Conservation (phyloP, 495 filamentous ascomycete genomes). For the Daldinia bambusicola region DNA sequence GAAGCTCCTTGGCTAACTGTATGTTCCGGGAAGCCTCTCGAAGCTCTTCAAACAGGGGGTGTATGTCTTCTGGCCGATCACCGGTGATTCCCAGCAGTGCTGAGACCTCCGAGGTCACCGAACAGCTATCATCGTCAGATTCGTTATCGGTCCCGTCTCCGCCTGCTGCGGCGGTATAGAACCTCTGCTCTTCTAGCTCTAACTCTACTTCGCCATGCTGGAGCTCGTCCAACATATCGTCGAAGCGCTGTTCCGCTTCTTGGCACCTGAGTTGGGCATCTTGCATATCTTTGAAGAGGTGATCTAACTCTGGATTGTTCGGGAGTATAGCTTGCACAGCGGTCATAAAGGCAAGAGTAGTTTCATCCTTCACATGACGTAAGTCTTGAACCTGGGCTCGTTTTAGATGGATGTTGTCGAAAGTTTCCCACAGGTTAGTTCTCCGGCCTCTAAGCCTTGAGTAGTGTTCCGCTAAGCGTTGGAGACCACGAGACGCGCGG, state of each 20-base stretch:
- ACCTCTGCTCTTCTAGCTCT: conserved; percentile 36
- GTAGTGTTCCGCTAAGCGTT: conserved; percentile 33
- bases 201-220: conserved; percentile 32
- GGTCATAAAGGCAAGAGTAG: conserved; percentile 44
- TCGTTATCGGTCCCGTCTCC: conserved; percentile 22
- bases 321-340: conserved; percentile 40
- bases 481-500: conserved; percentile 26
- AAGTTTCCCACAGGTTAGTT: conserved; percentile 31
- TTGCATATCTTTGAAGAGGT: conserved; percentile 44
- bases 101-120: conserved; percentile 37
- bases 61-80: conserved; percentile 43
- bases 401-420: conserved; percentile 36
- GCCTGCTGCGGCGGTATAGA: conserved; percentile 38
- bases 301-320: conserved; percentile 29
- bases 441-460: conserved; percentile 36
- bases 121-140: conserved; percentile 31
- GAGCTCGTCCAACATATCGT: conserved; percentile 42
- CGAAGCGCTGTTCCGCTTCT: conserved; percentile 44
- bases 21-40: conserved; percentile 43
- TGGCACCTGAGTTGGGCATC: conserved; percentile 33
- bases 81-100: conserved; percentile 43
- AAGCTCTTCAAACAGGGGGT: conserved; percentile 46
- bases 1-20: conserved; percentile 46
- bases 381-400: conserved; percentile 36
- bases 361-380: conserved; percentile 43